Conservation (phyloP, 768 basidiomycete genomes). For the Boletus rubescentipes region DNA sequence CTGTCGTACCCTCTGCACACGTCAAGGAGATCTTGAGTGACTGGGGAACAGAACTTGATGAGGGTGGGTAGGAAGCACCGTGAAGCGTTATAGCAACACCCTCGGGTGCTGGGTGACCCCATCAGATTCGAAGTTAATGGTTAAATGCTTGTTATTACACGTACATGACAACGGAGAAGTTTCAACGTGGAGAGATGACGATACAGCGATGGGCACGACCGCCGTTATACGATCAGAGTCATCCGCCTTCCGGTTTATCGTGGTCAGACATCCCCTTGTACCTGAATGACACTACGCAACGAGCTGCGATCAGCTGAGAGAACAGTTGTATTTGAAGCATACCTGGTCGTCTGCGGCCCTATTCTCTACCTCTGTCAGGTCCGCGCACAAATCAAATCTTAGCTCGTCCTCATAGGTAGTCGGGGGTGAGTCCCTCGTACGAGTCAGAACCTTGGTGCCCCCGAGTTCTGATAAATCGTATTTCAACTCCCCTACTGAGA, state of each 20-base stretch:
- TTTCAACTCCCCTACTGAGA: slow-evolving; percentile 38
- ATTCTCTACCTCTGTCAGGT: slow-evolving; percentile 46
- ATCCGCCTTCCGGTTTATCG: slow-evolving; percentile 57
- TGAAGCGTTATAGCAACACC: slow-evolving; percentile 56
- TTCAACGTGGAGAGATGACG: slow-evolving; percentile 27
- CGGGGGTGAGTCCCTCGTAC: slow-evolving; percentile 61
- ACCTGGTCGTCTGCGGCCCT: slow-evolving; percentile 69
- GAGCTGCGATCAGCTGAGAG: slow-evolving; percentile 6
- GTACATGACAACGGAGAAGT: slow-evolving; percentile 34
- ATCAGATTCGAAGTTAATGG: slow-evolving; percentile 3
- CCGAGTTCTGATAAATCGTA: slow-evolving; percentile 62
- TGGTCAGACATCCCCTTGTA: slow-evolving; percentile 73
- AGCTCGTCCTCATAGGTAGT: slow-evolving; percentile 58
- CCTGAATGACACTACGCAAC: slow-evolving; percentile 58
- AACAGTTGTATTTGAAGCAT: slow-evolving; percentile 21
- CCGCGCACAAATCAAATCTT: slow-evolving; percentile 66
- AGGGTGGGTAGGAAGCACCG: slow-evolving; percentile 60
- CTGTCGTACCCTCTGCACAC: slow-evolving; percentile 46
- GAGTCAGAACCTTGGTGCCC: slow-evolving; percentile 50
- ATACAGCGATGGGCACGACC: slow-evolving; percentile 72
- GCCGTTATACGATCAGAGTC: slow-evolving; percentile 59
- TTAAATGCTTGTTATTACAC: slow-evolving; percentile 27
- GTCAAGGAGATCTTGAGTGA: slow-evolving; percentile 59
- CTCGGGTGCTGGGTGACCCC: slow-evolving; percentile 44
- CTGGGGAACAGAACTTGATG: slow-evolving; percentile 47